Evolutionary conservation across 1,284 basidiomycete genomes (phyloP), one percentile per base, ranked within the genome.

Genomic region (Austroboletus novae-zelandiae): DNA sequence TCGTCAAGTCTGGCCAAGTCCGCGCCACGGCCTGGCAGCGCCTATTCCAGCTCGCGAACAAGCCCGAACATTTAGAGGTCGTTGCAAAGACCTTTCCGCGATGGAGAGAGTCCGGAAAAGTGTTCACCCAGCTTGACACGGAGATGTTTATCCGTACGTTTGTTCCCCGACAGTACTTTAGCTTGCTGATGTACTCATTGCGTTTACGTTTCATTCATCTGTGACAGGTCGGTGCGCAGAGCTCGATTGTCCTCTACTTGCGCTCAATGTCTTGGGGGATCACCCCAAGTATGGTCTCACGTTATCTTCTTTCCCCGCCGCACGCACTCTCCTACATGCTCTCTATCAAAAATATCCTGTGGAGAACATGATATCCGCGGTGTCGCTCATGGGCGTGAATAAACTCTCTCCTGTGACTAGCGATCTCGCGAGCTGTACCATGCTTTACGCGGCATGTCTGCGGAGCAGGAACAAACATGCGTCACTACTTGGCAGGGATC

Each of bases 261-360:
- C 83, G 6, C 69, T 88, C 15, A 68, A 74, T 13, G 78, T 86
- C 15, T 85, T 83, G 61, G 77, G 79, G 25, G 68, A 84, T 61
- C 81, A 77, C 53, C 69, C 81, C 14, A 82, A 79, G 59, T 84
- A 86, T 61, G 75, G 77, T 45, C 58, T 86, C 13, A 66, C 72
- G 34, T 73, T 88, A n/a, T 71, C 75, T 1, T 68, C 65, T 9
- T 68, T 79, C 14, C 59, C 70, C 1, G 80, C 76, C 5, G 84
- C 75, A 0, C 82, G 78, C 7, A 73, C 73, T 35, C 73, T 83
- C 29, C 60, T 83, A 2, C 74, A 81, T 50, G 73, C 78, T 2
- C 68, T 86, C 5, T 76, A 81, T 56, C 54, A 66, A 37, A 58
- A 73, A 14, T 65, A 75, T 48, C 73, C 79, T 3, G 61, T 84